Conservation (phyloP, 345 rosid species). For the Chamaenerion angustifolium region DNA sequence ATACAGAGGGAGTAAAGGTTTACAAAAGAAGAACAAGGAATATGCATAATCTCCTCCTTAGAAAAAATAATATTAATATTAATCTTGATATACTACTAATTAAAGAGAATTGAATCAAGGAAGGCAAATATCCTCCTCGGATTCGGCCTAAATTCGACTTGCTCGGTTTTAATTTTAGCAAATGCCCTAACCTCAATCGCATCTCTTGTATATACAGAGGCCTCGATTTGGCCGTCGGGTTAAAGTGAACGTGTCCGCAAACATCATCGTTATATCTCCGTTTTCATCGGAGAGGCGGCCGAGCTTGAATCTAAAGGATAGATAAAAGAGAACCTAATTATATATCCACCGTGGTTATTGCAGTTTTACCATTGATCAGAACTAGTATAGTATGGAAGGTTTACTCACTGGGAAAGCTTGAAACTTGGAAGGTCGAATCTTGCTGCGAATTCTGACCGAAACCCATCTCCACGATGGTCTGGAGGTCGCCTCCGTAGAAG, state of each 20-base stretch:
- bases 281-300: conserved; percentile 35
- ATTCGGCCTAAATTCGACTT: conserved; percentile 1
- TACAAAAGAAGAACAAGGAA: too few species aligned
- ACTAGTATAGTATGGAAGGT: too few species aligned
- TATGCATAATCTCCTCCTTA: too few species aligned
- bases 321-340: not conserved
- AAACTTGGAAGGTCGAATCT: conserved; percentile 18
- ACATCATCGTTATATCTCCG: conserved; percentile 24
- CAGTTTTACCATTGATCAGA: too few species aligned
- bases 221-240: not conserved
- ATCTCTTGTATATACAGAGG: conserved; percentile 20
- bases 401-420: conserved; percentile 20
- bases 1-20: too few species aligned
- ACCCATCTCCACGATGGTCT: conserved; percentile 70
- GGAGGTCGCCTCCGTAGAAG: conserved; percentile 63
- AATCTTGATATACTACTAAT: too few species aligned
- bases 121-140: conserved; percentile 1
- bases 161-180: not conserved
- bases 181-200: not conserved
- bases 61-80: too few species aligned
- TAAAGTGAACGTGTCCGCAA: not conserved
- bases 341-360: too few species aligned
- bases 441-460: conserved; percentile 33
- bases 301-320: conserved; percentile 30
- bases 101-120: conserved; percentile 3